Evolutionary conservation across 257 asterid genomes (phyloP), one percentile per base, ranked within the genome.

Genomic region (Solanum pimpinellifolium): DNA sequence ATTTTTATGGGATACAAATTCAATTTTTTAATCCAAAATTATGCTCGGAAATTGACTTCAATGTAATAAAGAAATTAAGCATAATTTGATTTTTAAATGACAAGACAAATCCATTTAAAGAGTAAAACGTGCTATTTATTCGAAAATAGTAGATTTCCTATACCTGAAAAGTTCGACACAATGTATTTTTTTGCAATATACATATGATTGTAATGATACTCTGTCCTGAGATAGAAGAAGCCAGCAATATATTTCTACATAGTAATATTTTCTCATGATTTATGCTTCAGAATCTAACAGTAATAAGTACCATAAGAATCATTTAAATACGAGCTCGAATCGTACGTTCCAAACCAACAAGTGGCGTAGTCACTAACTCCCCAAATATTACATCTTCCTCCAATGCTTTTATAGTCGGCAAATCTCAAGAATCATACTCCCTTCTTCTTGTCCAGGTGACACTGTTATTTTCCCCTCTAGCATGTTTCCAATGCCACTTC

Each of bases 351-450:
- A 13, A 11, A 12, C 59, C 60, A 77, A 7, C 37, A 77, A 42
- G 23, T 23, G 2, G 31, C 18, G 60, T 27, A 1, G 35, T 69
- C 12, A 90, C 87, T 46, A 37, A 83, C 42, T 90, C 88, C 88
- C 91, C 85, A 85, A 94, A 91, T 83, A 91, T 94, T 4, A 33
- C 70, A 27, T 91, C 94, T 8, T 74, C 74, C 52, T 73, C 93
- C 87, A 92, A 27, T 2, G 90, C 90, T 20, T 15, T 21, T 89
- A 93, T 9, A 0, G 90, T 88, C 85, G 86, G 85, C 92, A 92
- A 70, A 88, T 86, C 41, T 95, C 94, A 0, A 90, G 90, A 10
- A 93, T 95, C 14, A 94, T 86, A 14, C 95, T 92, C 16, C 93
- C 94, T 7, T 84, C 78, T 56, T 73, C 91, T 12, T 39, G 76